Percentiles rank a stretch among this genome's conserved stretches.
phyloP scores from a whole-genome alignment of 257 asterid genomes.

The Solanum pennellii region DNA sequence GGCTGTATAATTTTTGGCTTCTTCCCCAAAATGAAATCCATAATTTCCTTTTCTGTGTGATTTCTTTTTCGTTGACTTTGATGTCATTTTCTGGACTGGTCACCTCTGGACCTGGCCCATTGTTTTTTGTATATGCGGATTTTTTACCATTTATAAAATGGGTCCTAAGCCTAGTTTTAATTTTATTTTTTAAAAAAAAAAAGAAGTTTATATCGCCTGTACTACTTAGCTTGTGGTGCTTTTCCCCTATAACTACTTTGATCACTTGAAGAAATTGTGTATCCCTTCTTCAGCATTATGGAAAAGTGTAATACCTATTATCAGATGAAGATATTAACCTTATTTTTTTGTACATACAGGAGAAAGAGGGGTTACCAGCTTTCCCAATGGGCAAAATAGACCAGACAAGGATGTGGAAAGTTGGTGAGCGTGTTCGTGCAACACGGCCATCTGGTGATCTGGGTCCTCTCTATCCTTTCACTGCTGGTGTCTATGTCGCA shows the following conservation, averaged over 20 bases:
- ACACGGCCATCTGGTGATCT: conserved; percentile 63
- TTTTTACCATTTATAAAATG: not conserved
- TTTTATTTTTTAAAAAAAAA: no score
- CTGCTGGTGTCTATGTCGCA: conserved; percentile 90
- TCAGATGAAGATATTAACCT: not conserved
- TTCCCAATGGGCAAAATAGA: conserved; percentile 97
- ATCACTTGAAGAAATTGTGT: not conserved
- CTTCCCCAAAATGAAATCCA: not conserved
- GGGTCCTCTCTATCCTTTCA: conserved; percentile 83
- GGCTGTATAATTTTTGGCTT: not conserved
- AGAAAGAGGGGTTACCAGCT: conserved; percentile 82
- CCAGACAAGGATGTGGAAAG: conserved; percentile 88
- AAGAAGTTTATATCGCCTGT: not conserved
- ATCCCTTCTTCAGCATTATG: not conserved
- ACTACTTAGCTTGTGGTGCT: not conserved
- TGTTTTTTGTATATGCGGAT: not conserved
- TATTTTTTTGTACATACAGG: conserved; percentile 28
- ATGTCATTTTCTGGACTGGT: not conserved
- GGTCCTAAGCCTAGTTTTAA: not conserved
- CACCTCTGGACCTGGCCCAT: not conserved
- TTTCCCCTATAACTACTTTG: not conserved
- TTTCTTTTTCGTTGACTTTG: not conserved
- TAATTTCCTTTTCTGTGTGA: not conserved
- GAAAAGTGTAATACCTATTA: not conserved
- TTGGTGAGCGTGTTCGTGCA: conserved; percentile 77